A percentile compares a stretch with the other conserved stretches of the same genome.
Conservation (phyloP, 1,284 basidiomycete species). For the Microbotryum scabiosae region DNA sequence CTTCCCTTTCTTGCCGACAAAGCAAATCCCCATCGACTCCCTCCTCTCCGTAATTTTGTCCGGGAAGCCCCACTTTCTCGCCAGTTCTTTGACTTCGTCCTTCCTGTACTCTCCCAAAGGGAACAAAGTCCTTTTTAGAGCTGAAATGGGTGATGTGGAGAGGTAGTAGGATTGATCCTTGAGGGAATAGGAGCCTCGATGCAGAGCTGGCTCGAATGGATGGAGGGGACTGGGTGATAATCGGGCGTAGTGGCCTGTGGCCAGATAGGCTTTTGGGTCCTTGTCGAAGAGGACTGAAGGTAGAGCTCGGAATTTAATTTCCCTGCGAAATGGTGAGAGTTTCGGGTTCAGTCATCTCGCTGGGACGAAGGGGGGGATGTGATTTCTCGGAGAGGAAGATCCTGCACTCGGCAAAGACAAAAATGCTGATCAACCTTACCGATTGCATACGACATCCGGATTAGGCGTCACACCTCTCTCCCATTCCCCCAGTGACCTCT, state of each 20-base stretch:
- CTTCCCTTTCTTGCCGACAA: constrained; percentile 67
- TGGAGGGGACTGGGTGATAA: constrained; percentile 22
- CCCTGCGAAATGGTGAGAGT: constrained; percentile 35
- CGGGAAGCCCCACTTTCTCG: constrained; percentile 51
- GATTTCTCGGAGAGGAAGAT: too few species aligned
- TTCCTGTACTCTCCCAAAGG: constrained; percentile 65
- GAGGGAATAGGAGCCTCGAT: constrained; percentile 54
- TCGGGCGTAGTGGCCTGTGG: constrained; percentile 77
- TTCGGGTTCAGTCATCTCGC: too few species aligned
- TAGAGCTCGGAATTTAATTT: constrained; percentile 89
- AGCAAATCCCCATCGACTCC: constrained; percentile 97
- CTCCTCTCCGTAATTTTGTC: constrained; percentile 62
- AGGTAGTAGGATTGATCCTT: constrained; percentile 97
- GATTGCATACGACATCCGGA: constrained; percentile 89
- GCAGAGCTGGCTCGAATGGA: constrained; percentile 51
- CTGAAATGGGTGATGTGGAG: constrained; percentile 59
- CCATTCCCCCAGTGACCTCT: constrained; percentile 70
- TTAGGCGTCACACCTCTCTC: constrained; percentile 74
- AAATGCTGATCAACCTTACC: constrained; percentile 43
- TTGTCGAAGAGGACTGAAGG: constrained; percentile 52
- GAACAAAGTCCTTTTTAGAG: constrained; percentile 63
- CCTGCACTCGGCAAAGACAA: constrained; percentile 1
- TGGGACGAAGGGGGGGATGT: too few species aligned
- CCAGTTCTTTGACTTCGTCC: constrained; percentile 66
- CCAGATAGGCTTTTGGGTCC: constrained; percentile 15